These are phyloP conservation scores for Mycena kentingensis DNA, from an alignment of 768 basidiomycete species.

Conservation along the genomic window DNA sequence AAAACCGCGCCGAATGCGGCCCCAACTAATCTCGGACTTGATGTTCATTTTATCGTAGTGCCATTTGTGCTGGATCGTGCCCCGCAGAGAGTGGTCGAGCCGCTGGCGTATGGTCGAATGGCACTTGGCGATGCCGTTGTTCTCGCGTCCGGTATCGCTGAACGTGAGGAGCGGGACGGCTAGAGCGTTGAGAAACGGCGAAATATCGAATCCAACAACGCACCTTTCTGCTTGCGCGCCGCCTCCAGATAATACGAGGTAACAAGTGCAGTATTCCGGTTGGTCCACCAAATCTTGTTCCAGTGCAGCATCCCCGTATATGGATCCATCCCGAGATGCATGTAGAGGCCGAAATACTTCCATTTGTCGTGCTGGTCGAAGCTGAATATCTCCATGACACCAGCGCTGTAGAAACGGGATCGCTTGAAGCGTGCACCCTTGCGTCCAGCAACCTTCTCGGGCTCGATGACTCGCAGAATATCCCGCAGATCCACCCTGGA, in stretches of 20 bases:
- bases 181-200: slow-evolving; percentile 17
- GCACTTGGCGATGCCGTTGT: slow-evolving; percentile 46
- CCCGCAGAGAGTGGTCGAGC: slow-evolving; percentile 40
- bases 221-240: slow-evolving; percentile 22
- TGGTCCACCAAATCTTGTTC: slow-evolving; percentile 46
- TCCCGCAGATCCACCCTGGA: not conserved
- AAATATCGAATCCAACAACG: slow-evolving; percentile 3
- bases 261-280: slow-evolving; percentile 38
- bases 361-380: slow-evolving; percentile 53
- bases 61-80: slow-evolving; percentile 45
- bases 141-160: slow-evolving; percentile 47
- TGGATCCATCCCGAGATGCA: slow-evolving; percentile 39
- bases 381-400: slow-evolving; percentile 40
- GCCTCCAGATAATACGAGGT: slow-evolving; percentile 36
- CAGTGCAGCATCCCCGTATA: slow-evolving; percentile 35
- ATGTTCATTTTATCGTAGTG: slow-evolving; percentile 39
- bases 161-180: slow-evolving; percentile 44
- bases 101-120: slow-evolving; percentile 42
- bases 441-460: slow-evolving; percentile 24
- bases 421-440: slow-evolving; percentile 28
- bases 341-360: slow-evolving; percentile 37
- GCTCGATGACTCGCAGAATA: slow-evolving; percentile 12
- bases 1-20: slow-evolving; percentile 30
- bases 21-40: slow-evolving; percentile 47
- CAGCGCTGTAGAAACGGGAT: slow-evolving; percentile 39